Evolutionary conservation across 768 basidiomycete species (phyloP), one percentile per base, ranked within the genome.

Genomic region (Boletus reticuloceps): DNA sequence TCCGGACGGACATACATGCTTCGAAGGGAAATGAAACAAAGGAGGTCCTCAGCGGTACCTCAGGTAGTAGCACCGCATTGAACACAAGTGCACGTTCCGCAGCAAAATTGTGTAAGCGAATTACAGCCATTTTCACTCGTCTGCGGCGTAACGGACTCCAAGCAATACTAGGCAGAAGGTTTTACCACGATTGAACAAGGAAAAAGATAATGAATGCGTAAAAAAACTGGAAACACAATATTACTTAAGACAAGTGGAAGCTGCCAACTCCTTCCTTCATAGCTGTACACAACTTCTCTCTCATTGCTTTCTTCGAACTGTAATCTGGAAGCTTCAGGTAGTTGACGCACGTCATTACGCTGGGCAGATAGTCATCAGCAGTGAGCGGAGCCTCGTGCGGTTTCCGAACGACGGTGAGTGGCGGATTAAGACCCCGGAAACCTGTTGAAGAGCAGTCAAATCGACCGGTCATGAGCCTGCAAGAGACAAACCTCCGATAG

Each of bases 301-400:
- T 79, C 85, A 98, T 88, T 38, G 91, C 84, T 36, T 77, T 81
- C 72, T 90, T 94, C 27, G 88, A 86, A 53, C 90, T 92, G 70
- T 98, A 98, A 66, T 98, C 94, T 0, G 96, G 96, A 60, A 98
- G 77, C 72, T 99, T 99, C 66, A 99, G 76, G 68, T 94, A 96
- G 72, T 94, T 94, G 56, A 94, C 95, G 71, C 97, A 99, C 5
- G 97, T 98, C 97, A 98, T 98, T 31, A 98, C 95, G 64, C 92
- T 95, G 0, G 95, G 95, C 29, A 98, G 78, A 68, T 97, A 95
- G 66, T 97, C 92, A 68, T 98, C 94, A 8, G 96, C 91, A 7
- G 83, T 84, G 54, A 97, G 78, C 12, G 94, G 90, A 8, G 89
- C 79, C 72, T 98, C 97, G 62, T 96, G 94, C 10, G 92, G 94